A percentile compares a stretch with the other conserved stretches of the same genome.
These are phyloP conservation scores for Skeletonema potamos DNA, from an alignment of 108 stramenopile genomes.

Conservation along the genomic window DNA sequence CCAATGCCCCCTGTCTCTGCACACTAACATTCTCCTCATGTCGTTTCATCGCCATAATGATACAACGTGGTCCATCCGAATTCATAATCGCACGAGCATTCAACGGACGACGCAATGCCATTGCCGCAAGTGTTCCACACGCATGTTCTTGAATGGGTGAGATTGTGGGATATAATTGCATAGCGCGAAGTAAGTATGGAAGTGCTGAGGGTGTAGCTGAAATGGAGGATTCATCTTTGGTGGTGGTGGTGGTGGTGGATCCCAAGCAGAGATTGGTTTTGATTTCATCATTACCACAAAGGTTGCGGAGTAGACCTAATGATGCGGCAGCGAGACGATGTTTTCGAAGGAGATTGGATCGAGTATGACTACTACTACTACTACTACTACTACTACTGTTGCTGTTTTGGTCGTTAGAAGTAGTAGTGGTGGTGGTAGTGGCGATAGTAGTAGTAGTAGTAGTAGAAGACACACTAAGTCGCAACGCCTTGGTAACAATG, in stretches of 20 bases:
- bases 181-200: constrained; percentile 42
- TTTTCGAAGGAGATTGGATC: constrained; percentile 6
- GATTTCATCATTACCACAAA: constrained; percentile 89
- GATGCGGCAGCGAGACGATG: constrained; percentile 50
- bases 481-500: constrained; percentile 36
- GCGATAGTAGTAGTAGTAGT: neutral
- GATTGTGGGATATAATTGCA: constrained; percentile 38
- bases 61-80: constrained; percentile 38
- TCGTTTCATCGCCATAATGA: constrained; percentile 70
- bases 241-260: neutral
- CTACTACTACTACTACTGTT: no score
- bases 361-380: no score
- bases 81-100: constrained; percentile 70
- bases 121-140: constrained; percentile 83
- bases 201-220: constrained; percentile 34
- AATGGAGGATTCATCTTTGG: constrained; percentile 4
- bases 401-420: neutral
- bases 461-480: neutral
- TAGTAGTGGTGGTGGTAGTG: neutral
- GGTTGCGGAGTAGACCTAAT: constrained; percentile 77
- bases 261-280: constrained; percentile 78
- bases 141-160: constrained; percentile 76
- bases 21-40: constrained; percentile 60
- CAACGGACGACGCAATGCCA: constrained; percentile 80
- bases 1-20: constrained; percentile 86